These are phyloP conservation scores for Metschnikowia arizonensis DNA, from an alignment of 805 yeast species.

Conservation along the genomic window DNA sequence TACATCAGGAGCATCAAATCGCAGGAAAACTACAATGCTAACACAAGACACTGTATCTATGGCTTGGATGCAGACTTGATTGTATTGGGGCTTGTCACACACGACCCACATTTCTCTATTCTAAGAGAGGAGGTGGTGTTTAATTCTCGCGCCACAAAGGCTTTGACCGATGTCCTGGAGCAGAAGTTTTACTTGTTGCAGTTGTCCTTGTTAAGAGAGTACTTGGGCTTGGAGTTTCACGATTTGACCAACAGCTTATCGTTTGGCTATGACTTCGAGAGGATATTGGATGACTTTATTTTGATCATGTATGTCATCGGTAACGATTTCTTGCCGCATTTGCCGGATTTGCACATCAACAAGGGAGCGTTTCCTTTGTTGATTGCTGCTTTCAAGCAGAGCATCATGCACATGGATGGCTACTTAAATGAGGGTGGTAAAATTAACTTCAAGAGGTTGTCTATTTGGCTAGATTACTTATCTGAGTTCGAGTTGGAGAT, in stretches of 20 bases:
- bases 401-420: conserved; percentile 70
- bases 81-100: conserved; percentile 85
- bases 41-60: conserved; percentile 87
- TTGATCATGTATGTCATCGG: conserved; percentile 92
- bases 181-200: conserved; percentile 83
- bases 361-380: conserved; percentile 96
- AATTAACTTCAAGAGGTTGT: conserved; percentile 70
- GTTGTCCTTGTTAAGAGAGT: conserved; percentile 84
- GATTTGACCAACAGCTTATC: conserved; percentile 60
- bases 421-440: conserved; percentile 80
- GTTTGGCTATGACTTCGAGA: conserved; percentile 79
- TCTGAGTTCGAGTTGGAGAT: conserved; percentile 79
- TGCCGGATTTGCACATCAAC: conserved; percentile 89
- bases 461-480: conserved; percentile 69
- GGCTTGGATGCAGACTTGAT: conserved; percentile 96
- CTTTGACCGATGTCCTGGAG: conserved; percentile 53
- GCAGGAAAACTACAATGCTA: conserved; percentile 68
- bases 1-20: conserved; percentile 76
- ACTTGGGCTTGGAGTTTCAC: conserved; percentile 77
- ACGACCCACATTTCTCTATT: conserved; percentile 93
- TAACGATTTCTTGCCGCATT: conserved; percentile 94
- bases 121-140: conserved; percentile 94
- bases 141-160: conserved; percentile 48
- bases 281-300: conserved; percentile 87
- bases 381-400: conserved; percentile 80